A percentile compares a stretch with the other conserved stretches of the same genome.
Conservation (phyloP, 2,329 filamentous ascomycete species). For the Corinectria fuckeliana region DNA sequence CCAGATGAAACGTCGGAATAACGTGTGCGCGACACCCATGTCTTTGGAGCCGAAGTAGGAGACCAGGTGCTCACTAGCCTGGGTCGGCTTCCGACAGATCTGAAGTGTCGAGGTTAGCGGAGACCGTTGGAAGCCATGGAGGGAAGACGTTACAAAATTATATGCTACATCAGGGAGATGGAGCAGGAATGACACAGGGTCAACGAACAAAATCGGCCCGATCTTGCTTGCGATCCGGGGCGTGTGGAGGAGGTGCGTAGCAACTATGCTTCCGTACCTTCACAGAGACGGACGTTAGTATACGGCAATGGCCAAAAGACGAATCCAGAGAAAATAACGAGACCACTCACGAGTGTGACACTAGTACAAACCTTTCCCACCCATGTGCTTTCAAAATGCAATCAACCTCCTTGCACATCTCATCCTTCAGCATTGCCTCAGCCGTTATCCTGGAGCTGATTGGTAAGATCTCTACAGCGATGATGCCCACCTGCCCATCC, state of each 20-base stretch:
- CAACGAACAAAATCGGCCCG: constrained; percentile 59
- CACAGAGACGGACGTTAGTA: constrained; percentile 1
- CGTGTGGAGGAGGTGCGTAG: constrained; percentile 60
- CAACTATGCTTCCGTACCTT: constrained; percentile 61
- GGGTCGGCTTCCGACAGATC: constrained; percentile 49
- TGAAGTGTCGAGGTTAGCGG: constrained; percentile 22
- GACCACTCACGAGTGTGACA: constrained; percentile 52
- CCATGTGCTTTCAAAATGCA: constrained; percentile 58
- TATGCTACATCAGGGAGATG: constrained; percentile 69
- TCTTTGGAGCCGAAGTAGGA: constrained; percentile 67
- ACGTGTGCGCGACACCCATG: constrained; percentile 63
- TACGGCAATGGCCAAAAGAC: not conserved
- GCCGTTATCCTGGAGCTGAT: constrained; percentile 64
- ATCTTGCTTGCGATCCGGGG: constrained; percentile 45
- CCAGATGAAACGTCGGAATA: constrained; percentile 67
- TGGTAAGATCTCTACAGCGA: constrained; percentile 64
- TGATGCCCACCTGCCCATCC: constrained; percentile 61
- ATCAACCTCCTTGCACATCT: constrained; percentile 59
- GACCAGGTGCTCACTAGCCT: constrained; percentile 64
- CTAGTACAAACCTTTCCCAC: constrained; percentile 59
- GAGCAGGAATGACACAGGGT: constrained; percentile 65
- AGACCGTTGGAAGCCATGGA: not conserved
- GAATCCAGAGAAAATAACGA: not conserved
- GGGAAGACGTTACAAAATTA: constrained; percentile 55
- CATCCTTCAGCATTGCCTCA: constrained; percentile 52